phyloP scores from a whole-genome alignment of 345 rosid species.

The Anacardium occidentale region DNA sequence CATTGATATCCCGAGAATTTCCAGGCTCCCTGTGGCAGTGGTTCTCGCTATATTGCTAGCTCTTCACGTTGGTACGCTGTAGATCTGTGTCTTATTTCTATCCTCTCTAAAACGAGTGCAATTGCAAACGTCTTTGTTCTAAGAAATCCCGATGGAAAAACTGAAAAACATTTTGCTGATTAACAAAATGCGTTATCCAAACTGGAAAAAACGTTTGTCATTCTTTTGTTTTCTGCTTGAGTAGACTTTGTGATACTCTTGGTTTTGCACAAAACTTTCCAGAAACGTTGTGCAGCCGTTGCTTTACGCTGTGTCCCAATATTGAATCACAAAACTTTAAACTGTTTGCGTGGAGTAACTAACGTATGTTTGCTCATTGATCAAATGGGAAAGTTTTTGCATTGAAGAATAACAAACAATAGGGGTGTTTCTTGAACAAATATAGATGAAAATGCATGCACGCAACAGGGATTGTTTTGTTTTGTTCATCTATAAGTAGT shows the following conservation, averaged over 20 bases:
- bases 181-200: too few species aligned
- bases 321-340: neutral
- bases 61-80: neutral
- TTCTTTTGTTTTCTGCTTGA: too few species aligned
- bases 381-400: neutral
- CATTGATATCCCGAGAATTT: neutral
- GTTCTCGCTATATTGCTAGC: neutral
- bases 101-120: neutral
- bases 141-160: too few species aligned
- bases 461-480: neutral
- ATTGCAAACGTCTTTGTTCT: too few species aligned
- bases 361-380: neutral
- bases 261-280: too few species aligned
- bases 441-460: constrained; percentile 8
- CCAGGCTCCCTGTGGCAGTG: neutral
- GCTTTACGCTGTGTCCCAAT: neutral
- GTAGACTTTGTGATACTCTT: too few species aligned
- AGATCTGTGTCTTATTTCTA: neutral
- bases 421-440: neutral
- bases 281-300: neutral
- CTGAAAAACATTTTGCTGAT: too few species aligned
- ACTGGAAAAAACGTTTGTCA: too few species aligned
- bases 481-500: neutral
- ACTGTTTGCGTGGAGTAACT: too few species aligned
- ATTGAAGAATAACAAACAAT: neutral